Evolutionary conservation across 2,329 filamentous ascomycete genomes (phyloP).

Genomic region (Penicillium sumatraense): DNA sequence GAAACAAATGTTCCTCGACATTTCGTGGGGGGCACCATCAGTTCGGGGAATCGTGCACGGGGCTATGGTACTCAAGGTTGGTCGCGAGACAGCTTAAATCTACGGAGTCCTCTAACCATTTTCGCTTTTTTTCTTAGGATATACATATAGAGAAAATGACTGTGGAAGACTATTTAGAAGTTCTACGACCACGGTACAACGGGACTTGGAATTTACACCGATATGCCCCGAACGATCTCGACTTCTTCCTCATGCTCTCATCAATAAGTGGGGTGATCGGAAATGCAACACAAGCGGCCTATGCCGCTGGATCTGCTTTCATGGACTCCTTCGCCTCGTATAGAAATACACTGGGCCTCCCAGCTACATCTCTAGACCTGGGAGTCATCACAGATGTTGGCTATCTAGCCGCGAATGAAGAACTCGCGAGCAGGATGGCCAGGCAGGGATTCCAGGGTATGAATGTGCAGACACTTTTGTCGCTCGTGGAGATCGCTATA

Average conservation of each 20-base stretch:
- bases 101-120: not conserved
- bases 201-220: conserved; percentile 37
- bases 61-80: conserved; percentile 32
- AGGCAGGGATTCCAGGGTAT: conserved; percentile 30
- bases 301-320: conserved; percentile 43
- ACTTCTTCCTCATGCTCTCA: conserved; percentile 48
- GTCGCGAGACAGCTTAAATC: too few species aligned
- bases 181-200: conserved; percentile 38
- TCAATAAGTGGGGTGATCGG: conserved; percentile 50
- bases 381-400: conserved; percentile 18
- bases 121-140: conserved; percentile 20
- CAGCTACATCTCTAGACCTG: conserved; percentile 34
- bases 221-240: conserved; percentile 28
- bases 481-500: conserved; percentile 26
- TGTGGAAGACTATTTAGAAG: conserved; percentile 34
- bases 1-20: conserved; percentile 14
- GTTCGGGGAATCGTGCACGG: conserved; percentile 35
- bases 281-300: conserved; percentile 51
- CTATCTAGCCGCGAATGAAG: not conserved
- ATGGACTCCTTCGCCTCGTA: conserved; percentile 39
- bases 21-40: conserved; percentile 14
- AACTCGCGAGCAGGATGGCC: conserved; percentile 23
- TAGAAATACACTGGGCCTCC: conserved; percentile 29
- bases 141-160: conserved; percentile 43
- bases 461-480: conserved; percentile 21